phyloP scores from a whole-genome alignment of 176 grass and related monocot species.

The Pontederia crassipes region DNA sequence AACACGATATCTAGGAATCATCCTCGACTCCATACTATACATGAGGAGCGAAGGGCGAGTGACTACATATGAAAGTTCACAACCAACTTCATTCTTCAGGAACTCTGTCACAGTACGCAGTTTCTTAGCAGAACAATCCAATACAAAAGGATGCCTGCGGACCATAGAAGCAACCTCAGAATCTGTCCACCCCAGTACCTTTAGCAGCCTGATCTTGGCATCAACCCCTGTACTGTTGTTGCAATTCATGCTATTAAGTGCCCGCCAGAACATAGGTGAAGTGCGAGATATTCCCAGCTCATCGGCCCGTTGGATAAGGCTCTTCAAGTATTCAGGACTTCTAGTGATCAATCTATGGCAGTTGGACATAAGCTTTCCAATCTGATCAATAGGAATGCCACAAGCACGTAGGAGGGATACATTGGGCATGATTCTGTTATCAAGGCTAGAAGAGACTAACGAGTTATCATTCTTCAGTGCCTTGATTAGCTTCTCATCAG shows the following conservation, averaged over 20 bases:
- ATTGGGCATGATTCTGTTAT: neutral
- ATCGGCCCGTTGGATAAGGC: neutral
- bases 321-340: neutral
- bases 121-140: constrained; percentile 36
- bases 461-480: neutral
- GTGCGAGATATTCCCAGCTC: neutral
- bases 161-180: constrained; percentile 26
- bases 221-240: neutral
- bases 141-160: constrained; percentile 23
- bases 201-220: neutral
- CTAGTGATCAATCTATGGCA: neutral
- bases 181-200: constrained; percentile 31
- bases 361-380: neutral
- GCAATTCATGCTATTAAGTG: neutral
- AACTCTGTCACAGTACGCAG: constrained; percentile 28
- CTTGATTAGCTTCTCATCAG: neutral
- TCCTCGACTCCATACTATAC: constrained; percentile 40
- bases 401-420: neutral
- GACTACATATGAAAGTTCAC: constrained; percentile 29
- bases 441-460: neutral
- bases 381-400: neutral
- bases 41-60: constrained; percentile 33
- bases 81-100: constrained; percentile 26
- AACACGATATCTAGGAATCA: constrained; percentile 35
- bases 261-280: neutral